Conservation (phyloP, 768 basidiomycete genomes). For the Tubosaeta sp. region DNA sequence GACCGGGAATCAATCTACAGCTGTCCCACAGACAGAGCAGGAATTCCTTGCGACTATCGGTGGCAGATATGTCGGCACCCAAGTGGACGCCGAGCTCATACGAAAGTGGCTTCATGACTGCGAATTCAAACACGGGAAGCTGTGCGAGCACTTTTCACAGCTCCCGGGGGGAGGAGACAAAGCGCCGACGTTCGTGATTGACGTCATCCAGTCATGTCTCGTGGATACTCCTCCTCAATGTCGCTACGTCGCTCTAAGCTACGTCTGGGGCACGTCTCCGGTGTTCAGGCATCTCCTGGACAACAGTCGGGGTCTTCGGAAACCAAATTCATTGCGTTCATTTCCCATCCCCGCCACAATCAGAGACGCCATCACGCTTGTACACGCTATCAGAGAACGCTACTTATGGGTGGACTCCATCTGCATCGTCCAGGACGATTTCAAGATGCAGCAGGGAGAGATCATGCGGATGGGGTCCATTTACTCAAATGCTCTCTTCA, state of each 20-base stretch:
- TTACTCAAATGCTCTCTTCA: conserved; percentile 15
- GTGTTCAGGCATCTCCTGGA: conserved; percentile 10
- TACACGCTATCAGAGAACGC: conserved; percentile 16
- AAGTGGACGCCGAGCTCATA: conserved; percentile 8
- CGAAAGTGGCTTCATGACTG: conserved; percentile 12
- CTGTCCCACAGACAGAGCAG: neutral
- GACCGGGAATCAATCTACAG: neutral
- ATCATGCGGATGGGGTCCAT: conserved; percentile 20
- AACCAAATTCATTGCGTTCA: neutral
- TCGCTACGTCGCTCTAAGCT: conserved; percentile 25
- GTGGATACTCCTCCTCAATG: conserved; percentile 15
- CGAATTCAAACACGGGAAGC: conserved; percentile 9
- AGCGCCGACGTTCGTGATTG: conserved; percentile 13
- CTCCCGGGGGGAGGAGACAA: neutral
- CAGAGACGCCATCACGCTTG: conserved; percentile 20
- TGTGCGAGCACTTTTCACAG: conserved; percentile 3
- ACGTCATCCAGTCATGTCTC: conserved; percentile 14
- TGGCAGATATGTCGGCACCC: conserved; percentile 4
- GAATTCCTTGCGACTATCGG: conserved; percentile 3
- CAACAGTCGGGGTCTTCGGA: conserved; percentile 5
- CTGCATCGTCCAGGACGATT: conserved; percentile 21
- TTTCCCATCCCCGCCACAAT: conserved; percentile 20
- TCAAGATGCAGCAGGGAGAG: conserved; percentile 13
- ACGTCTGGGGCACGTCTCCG: conserved; percentile 14
- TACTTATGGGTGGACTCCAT: conserved; percentile 27